phyloP scores from a whole-genome alignment of 768 basidiomycete species.

The Neoboletus subvelutipes region DNA sequence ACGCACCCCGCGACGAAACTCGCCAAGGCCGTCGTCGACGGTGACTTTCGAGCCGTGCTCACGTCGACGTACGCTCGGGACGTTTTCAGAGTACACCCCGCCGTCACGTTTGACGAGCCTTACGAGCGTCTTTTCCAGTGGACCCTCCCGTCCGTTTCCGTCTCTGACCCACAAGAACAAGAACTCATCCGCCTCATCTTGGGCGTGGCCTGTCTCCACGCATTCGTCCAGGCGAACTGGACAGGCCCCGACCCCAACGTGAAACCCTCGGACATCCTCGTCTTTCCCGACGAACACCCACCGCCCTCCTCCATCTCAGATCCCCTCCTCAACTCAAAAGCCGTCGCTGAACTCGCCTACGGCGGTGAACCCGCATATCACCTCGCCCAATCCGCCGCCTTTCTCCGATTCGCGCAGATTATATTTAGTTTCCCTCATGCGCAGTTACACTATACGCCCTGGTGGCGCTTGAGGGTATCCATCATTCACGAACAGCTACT shows the following conservation, averaged over 20 bases:
- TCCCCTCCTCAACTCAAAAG: constrained; percentile 57
- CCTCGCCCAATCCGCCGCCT: constrained; percentile 63
- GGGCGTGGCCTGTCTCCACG: constrained; percentile 80
- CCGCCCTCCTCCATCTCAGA: constrained; percentile 39
- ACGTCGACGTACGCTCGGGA: constrained; percentile 44
- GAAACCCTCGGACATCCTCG: constrained; percentile 39
- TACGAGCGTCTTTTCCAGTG: constrained; percentile 39
- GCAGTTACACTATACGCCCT: constrained; percentile 51
- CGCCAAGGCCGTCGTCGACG: constrained; percentile 57
- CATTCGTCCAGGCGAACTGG: constrained; percentile 94
- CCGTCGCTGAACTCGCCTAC: constrained; percentile 74
- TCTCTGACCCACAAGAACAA: constrained; percentile 37
- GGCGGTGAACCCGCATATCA: constrained; percentile 97
- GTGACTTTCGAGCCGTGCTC: constrained; percentile 55
- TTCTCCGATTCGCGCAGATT: constrained; percentile 75
- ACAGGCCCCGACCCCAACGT: constrained; percentile 86
- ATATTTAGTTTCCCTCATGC: constrained; percentile 55
- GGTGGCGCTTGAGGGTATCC: constrained; percentile 84
- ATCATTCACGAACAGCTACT: constrained; percentile 72
- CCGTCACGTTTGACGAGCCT: constrained; percentile 38
- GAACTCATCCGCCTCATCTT: constrained; percentile 62
- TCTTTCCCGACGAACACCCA: constrained; percentile 35
- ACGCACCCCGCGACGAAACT: constrained; percentile 33
- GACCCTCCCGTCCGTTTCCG: constrained; percentile 26
- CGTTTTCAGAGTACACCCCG: constrained; percentile 36